Conservation (phyloP, 345 rosid species). For the Eucalyptus curtisii region DNA sequence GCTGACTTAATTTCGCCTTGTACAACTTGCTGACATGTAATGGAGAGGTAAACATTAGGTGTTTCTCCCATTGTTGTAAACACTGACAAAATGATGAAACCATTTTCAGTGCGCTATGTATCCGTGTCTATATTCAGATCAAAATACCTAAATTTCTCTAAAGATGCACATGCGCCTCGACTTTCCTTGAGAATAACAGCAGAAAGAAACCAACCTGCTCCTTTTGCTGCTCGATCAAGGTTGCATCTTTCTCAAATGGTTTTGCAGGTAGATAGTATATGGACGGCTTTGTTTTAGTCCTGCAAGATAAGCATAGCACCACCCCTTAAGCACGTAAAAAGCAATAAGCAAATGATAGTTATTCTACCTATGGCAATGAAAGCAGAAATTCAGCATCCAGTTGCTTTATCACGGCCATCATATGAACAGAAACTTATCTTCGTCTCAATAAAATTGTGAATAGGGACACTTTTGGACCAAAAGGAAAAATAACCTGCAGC, state of each 20-base stretch:
- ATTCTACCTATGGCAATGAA: slow-evolving; percentile 11
- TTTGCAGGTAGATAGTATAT: slow-evolving; percentile 63
- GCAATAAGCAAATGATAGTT: background rate
- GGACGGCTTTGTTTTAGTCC: slow-evolving; percentile 87
- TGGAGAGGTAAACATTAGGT: background rate
- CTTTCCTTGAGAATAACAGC: background rate
- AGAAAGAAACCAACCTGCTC: slow-evolving; percentile 38
- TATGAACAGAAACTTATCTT: slow-evolving; percentile 93
- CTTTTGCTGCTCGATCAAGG: slow-evolving; percentile 37
- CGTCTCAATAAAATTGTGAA: slow-evolving; percentile 88
- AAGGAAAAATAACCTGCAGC: slow-evolving; percentile 95
- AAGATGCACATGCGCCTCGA: background rate
- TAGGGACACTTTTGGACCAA: slow-evolving; percentile 98
- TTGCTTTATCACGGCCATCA: slow-evolving; percentile 44
- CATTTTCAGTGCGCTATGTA: background rate
- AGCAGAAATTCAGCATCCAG: background rate
- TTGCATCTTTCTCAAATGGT: slow-evolving; percentile 56
- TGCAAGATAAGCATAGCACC: slow-evolving; percentile 22
- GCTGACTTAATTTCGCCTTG: background rate
- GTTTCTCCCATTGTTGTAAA: background rate
- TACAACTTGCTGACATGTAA: background rate
- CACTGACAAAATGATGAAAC: background rate
- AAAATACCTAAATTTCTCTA: background rate
- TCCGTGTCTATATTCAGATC: background rate
- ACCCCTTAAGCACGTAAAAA: slow-evolving; percentile 3